Evolutionary conservation across 83 land plant genomes (phyloP).

Genomic region (Larix sibirica): DNA sequence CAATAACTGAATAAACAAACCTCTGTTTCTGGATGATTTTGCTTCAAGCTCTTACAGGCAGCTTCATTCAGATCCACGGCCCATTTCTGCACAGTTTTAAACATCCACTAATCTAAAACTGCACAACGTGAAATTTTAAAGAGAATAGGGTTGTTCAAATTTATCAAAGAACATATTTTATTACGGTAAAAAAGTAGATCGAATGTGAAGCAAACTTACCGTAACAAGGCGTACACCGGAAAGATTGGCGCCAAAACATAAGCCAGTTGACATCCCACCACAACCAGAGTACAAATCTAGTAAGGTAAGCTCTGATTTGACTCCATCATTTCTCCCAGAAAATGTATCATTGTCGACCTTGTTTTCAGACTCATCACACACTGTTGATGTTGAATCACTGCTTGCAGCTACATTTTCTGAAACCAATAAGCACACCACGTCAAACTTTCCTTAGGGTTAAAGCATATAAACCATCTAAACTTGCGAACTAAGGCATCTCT

Average conservation of each 20-base stretch:
- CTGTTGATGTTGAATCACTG: conserved; percentile 33
- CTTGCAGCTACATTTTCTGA: conserved; percentile 25
- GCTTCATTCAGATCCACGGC: conserved; percentile 75
- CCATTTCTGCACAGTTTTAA: conserved; percentile 66
- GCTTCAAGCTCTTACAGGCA: conserved; percentile 77
- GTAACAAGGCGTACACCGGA: conserved; percentile 71
- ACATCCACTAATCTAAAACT: not conserved
- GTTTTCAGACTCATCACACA: conserved; percentile 25
- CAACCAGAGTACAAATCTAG: conserved; percentile 93
- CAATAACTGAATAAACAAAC: conserved; percentile 24
- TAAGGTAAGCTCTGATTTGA: conserved; percentile 32
- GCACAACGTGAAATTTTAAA: not conserved
- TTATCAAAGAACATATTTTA: not conserved
- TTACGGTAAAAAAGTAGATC: not conserved
- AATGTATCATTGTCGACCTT: conserved; percentile 16
- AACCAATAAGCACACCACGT: not conserved
- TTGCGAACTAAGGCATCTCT: not conserved
- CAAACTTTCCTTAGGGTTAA: not conserved
- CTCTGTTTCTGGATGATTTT: conserved; percentile 94
- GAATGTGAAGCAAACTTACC: conserved; percentile 27
- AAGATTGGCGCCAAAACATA: conserved; percentile 68
- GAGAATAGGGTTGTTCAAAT: not conserved
- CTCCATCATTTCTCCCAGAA: not conserved
- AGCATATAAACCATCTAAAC: too few relatives aligned
- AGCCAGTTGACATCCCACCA: conserved; percentile 98